Base-by-base conservation (phyloP, 1,284 basidiomycete species). In the Ceratobasidium sp. region DNA sequence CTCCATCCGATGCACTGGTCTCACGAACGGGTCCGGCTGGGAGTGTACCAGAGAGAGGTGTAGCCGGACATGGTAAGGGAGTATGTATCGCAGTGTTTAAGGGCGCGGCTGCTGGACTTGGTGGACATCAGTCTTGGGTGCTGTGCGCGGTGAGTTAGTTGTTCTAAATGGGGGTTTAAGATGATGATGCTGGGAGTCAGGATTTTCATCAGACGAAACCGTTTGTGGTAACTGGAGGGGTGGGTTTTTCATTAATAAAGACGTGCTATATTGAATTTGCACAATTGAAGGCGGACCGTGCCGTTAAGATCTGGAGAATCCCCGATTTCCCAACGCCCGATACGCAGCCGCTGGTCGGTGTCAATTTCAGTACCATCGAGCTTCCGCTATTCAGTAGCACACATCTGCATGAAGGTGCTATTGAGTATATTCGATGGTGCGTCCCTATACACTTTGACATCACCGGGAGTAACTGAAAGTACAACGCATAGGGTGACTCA, bases 191-290 rank as follows among this genome's bases (percentile, higher is more conserved):
- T 49, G 13, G 26, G 17, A 4, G 3, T 15, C 31, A 74, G 71
- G 71, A 74, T 39, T 74, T 74, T 31, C 71, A 74, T 17, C 71
- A 60, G 8, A 74, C 71, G 35, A 63, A 61, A n/a, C 71, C 71
- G 17, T 74, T 74, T 64, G 71, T 74, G 6, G 49, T 54, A 15
- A 74, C 71, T n/a, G 33, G 71, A n/a, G 71, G 71, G 13, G 71
- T 74, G 17, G 42, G 69, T 63, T 10, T 37, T 51, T 35, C 58
- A 17, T 61, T n/a, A n/a, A n/a, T n/a, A n/a, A n/a, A n/a, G n/a
- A n/a, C n/a, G n/a, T n/a, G n/a, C n/a, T n/a, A n/a, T n/a, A 17
- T 15, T 68, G n/a, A 28, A 1, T 47, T 17, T 20, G 5, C 23
- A 26, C 10, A 13, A 3, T 10, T 39, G 3, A 17, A 74, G 71